Evolutionary conservation across 352 stramenopile species (phyloP).

Genomic region (Phytophthora melonis): DNA sequence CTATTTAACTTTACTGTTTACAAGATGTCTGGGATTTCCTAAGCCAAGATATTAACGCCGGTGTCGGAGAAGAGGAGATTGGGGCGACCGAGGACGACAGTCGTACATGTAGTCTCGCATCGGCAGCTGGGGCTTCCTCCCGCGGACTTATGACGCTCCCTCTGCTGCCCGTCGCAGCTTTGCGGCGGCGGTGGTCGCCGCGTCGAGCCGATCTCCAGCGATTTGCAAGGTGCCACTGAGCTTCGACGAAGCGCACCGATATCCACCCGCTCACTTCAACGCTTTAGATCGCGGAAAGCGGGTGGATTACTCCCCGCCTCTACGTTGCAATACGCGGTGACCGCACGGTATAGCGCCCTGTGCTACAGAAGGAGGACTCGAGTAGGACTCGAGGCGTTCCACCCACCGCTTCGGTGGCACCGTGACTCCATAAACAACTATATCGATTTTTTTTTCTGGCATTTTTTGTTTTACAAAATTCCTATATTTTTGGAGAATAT

Average conservation of each 20-base stretch:
- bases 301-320: neutral
- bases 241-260: neutral
- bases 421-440: no score
- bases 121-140: neutral
- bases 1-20: no score
- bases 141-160: neutral
- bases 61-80: neutral
- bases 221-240: constrained; percentile 17
- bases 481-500: no score
- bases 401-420: no score
- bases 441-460: no score
- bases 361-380: no score
- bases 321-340: constrained; percentile 30
- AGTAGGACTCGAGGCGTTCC: no score
- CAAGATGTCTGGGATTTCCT: no score
- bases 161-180: constrained; percentile 20
- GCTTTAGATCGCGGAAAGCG: constrained; percentile 33
- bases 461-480: no score
- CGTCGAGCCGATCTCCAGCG: neutral
- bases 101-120: neutral
- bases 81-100: neutral
- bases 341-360: no score
- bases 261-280: constrained; percentile 34
- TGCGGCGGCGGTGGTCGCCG: constrained; percentile 11
- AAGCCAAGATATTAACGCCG: no score